Percentiles rank a stretch among this genome's conserved stretches.
phyloP scores from a whole-genome alignment of 2,329 filamentous ascomycete genomes.

The Hypoxylon sp. region DNA sequence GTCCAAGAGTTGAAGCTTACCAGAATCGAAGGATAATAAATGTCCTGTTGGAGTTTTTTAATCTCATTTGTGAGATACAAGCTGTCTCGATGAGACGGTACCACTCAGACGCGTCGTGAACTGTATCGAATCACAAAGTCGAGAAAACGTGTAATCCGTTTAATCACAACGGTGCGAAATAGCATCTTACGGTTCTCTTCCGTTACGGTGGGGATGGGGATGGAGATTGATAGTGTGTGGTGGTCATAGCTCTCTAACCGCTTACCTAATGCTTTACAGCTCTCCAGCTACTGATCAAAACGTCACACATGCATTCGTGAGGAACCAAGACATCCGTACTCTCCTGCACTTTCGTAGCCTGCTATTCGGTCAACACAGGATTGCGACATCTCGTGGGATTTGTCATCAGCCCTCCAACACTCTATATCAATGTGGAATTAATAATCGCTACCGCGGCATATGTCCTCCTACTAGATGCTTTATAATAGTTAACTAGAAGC shows the following conservation, averaged over 20 bases:
- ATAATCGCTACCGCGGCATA: conserved; percentile 33
- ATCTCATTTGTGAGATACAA: conserved; percentile 4
- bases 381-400: conserved; percentile 43
- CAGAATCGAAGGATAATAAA: not conserved
- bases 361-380: conserved; percentile 35
- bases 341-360: conserved; percentile 12
- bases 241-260: conserved; percentile 24
- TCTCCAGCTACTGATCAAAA: conserved; percentile 35
- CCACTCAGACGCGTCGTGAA: conserved; percentile 15
- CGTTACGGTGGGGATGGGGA: conserved; percentile 7
- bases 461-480: conserved; percentile 7
- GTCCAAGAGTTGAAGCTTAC: not conserved
- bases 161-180: not conserved
- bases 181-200: conserved; percentile 17
- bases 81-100: not conserved
- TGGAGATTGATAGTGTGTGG: not conserved
- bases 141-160: conserved; percentile 4
- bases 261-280: not conserved
- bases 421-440: conserved; percentile 33
- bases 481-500: not conserved
- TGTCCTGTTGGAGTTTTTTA: not conserved
- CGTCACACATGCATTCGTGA: conserved; percentile 28
- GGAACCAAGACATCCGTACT: conserved; percentile 15
- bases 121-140: conserved; percentile 13
- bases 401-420: conserved; percentile 36